Percentiles rank a stretch among this genome's conserved stretches.
phyloP scores from a whole-genome alignment of 1,284 basidiomycete species.

The Pseudozyma tsukubaensis region DNA sequence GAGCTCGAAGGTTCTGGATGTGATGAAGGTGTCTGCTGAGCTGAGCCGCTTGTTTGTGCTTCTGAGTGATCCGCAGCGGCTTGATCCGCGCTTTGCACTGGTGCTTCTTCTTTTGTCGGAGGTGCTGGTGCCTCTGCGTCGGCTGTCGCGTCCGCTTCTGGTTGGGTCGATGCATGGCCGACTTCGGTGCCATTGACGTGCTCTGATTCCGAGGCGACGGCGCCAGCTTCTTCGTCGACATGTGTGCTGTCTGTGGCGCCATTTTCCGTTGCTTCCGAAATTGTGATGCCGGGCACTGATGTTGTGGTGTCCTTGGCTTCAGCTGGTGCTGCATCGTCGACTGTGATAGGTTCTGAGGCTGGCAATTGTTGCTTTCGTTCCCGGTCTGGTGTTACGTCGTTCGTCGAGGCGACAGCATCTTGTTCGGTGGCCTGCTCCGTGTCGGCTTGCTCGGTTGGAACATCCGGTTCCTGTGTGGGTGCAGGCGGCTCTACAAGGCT shows the following conservation, averaged over 20 bases:
- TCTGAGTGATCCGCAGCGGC: conserved; percentile 8
- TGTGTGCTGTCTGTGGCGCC: not conserved
- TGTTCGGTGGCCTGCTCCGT: not conserved
- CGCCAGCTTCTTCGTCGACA: not conserved
- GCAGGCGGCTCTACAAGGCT: conserved; percentile 31
- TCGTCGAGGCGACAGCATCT: not conserved
- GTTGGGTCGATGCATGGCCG: not conserved
- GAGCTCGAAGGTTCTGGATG: conserved; percentile 25
- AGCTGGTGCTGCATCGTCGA: conserved; percentile 7
- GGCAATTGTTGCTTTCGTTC: conserved; percentile 10
- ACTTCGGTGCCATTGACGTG: not conserved
- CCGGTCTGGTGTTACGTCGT: not conserved
- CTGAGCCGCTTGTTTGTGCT: conserved; percentile 8
- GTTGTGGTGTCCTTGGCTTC: not conserved
- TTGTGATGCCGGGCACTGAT: conserved; percentile 19
- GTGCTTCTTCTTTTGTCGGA: conserved; percentile 21
- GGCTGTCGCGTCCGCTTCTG: conserved; percentile 4
- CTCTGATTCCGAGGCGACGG: not conserved
- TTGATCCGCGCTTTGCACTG: conserved; percentile 15
- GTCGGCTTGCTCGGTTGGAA: not conserved
- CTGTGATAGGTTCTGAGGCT: conserved; percentile 20
- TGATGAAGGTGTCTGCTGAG: conserved; percentile 2
- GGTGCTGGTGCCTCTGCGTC: conserved; percentile 15
- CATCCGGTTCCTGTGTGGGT: not conserved
- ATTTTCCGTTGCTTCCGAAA: conserved; percentile 18